Conservation (phyloP, 768 basidiomycete species). For the Leccinum broughii region DNA sequence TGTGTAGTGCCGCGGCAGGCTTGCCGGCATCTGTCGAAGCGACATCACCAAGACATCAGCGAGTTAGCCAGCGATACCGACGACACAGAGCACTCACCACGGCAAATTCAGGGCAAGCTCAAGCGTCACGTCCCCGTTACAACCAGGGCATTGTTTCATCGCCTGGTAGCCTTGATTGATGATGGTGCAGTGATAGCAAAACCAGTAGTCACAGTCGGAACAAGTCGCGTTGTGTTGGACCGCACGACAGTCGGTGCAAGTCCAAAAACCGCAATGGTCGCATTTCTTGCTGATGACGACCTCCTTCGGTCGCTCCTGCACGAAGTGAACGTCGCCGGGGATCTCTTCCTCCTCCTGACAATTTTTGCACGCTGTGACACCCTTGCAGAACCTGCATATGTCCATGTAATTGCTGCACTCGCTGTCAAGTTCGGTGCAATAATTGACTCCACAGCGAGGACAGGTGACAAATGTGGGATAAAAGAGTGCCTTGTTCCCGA, state of each 20-base stretch:
- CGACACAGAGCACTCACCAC: constrained; percentile 1
- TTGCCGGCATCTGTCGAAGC: background rate
- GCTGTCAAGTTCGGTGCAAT: background rate
- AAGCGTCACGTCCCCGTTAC: background rate
- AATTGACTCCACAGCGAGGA: constrained; percentile 15
- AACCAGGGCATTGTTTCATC: constrained; percentile 3
- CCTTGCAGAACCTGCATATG: constrained; percentile 11
- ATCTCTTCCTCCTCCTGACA: constrained; percentile 17
- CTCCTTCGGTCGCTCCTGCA: background rate
- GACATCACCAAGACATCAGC: background rate
- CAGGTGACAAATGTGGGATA: constrained; percentile 6
- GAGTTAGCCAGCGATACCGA: background rate
- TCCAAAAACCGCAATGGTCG: constrained; percentile 2
- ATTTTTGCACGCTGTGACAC: background rate
- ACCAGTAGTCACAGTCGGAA: constrained; percentile 1
- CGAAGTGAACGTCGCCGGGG: background rate
- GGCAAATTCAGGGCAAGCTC: background rate
- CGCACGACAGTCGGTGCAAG: constrained; percentile 7
- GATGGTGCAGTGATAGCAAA: constrained; percentile 2
- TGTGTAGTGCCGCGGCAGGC: background rate
- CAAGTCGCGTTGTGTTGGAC: background rate
- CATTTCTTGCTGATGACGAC: constrained; percentile 7
- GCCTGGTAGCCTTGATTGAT: background rate
- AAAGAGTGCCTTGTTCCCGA: background rate
- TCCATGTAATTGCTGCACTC: background rate